A percentile compares a stretch with the other conserved stretches of the same genome.
phyloP scores from a whole-genome alignment of 2,329 filamentous ascomycete species.

The Clarireedia homoeocarpa region DNA sequence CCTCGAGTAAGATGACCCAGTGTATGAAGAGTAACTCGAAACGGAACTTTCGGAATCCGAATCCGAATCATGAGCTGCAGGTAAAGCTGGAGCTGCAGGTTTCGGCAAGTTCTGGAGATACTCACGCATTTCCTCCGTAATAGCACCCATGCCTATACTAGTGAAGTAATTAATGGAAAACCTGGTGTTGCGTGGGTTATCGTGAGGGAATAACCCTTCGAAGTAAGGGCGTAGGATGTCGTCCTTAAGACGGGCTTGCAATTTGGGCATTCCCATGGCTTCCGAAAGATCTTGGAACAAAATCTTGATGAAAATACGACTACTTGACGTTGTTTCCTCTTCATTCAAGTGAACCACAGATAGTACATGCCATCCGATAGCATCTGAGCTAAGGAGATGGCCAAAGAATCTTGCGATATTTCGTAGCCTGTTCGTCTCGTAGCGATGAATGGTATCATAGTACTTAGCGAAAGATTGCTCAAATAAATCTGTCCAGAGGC shows the following conservation, averaged over 20 bases:
- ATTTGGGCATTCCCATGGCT: slow-evolving; percentile 72
- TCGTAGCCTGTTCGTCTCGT: slow-evolving; percentile 88
- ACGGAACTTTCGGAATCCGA: slow-evolving; percentile 58
- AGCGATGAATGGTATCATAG: slow-evolving; percentile 95
- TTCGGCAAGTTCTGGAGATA: slow-evolving; percentile 85
- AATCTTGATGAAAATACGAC: slow-evolving; percentile 97
- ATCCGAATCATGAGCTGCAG: slow-evolving; percentile 44
- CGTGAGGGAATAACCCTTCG: slow-evolving; percentile 79
- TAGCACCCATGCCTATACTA: slow-evolving; percentile 87
- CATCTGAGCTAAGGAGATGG: slow-evolving; percentile 79
- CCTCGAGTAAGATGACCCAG: slow-evolving; percentile 49
- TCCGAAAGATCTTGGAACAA: slow-evolving; percentile 88
- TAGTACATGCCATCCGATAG: slow-evolving; percentile 86
- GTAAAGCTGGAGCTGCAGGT: slow-evolving; percentile 64
- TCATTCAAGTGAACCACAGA: slow-evolving; percentile 84
- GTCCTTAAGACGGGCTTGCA: slow-evolving; percentile 70
- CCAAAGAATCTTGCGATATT: slow-evolving; percentile 96
- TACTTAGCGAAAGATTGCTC: slow-evolving; percentile 86
- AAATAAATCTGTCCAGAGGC: slow-evolving; percentile 89
- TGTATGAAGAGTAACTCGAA: slow-evolving; percentile 73
- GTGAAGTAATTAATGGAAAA: slow-evolving; percentile 99
- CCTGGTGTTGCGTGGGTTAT: slow-evolving; percentile 81
- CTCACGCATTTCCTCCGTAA: slow-evolving; percentile 94
- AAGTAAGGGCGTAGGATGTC: slow-evolving; percentile 71
- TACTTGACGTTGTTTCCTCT: slow-evolving; percentile 92